Percentiles rank a stretch among this genome's conserved stretches.
Evolutionary conservation across 208 protist genomes (phyloP).

Genomic region (Acanthamoeba castellanii): DNA sequence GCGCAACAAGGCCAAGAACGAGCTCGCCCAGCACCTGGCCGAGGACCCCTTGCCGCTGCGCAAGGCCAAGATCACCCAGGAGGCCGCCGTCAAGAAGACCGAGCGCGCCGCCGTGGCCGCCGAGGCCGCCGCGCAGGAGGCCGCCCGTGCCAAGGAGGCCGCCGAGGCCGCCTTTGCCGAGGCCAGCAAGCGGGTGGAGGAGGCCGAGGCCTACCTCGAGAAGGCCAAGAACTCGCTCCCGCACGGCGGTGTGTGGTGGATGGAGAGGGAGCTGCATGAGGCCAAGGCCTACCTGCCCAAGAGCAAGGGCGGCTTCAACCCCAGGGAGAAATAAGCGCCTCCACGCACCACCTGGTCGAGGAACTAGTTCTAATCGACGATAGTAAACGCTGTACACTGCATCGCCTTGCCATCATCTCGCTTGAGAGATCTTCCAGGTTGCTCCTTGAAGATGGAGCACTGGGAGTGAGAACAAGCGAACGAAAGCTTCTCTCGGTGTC

Average conservation of each 20-base stretch:
- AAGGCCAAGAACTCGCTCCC: conserved; percentile 64
- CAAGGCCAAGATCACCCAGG: conserved; percentile 80
- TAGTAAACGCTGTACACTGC: too few relatives aligned
- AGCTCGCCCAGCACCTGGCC: conserved; percentile 79
- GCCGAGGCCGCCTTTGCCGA: conserved; percentile 54
- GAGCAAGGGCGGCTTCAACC: conserved; percentile 78
- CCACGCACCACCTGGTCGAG: too few relatives aligned
- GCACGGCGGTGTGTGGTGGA: conserved; percentile 78
- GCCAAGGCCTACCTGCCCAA: conserved; percentile 78
- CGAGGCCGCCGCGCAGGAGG: conserved; percentile 61
- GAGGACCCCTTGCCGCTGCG: conserved; percentile 78
- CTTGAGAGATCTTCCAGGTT: too few relatives aligned
- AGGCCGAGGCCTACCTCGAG: conserved; percentile 66
- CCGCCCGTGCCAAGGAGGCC: conserved; percentile 37
- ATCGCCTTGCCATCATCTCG: too few relatives aligned
- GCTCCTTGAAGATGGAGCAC: too few relatives aligned
- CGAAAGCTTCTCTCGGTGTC: background rate
- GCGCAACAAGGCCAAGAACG: conserved; percentile 78
- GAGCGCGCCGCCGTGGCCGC: conserved; percentile 71
- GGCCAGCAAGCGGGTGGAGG: conserved; percentile 25
- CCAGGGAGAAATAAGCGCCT: conserved; percentile 28
- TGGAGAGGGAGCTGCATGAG: conserved; percentile 77
- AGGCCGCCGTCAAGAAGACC: conserved; percentile 79
- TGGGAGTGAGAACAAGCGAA: background rate
- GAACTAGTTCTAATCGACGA: too few relatives aligned